Percentiles rank a stretch among this genome's conserved stretches.
Evolutionary conservation across 208 protist genomes (phyloP).

Genomic region (Lotmaria passim): DNA sequence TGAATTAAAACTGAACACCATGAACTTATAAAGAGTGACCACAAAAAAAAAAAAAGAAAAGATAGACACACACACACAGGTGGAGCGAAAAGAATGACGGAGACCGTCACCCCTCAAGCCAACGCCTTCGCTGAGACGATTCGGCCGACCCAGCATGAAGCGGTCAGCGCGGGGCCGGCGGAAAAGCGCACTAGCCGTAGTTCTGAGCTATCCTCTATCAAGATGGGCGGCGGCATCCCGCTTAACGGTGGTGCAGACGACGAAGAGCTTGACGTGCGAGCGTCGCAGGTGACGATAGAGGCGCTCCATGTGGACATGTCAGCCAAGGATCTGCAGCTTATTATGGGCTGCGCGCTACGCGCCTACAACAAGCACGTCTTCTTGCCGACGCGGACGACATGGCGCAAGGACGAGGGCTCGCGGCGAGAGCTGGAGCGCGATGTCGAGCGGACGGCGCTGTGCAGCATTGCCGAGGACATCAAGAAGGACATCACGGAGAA

Average conservation of each 20-base stretch:
- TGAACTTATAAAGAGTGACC: too few species aligned
- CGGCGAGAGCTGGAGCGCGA: constrained; percentile 77
- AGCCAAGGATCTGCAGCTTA: constrained; percentile 51
- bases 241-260: constrained; percentile 28
- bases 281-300: constrained; percentile 43
- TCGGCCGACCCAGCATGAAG: constrained; percentile 26
- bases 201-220: constrained; percentile 28
- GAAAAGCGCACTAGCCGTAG: constrained; percentile 21
- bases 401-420: constrained; percentile 84
- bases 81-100: constrained; percentile 18
- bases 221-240: constrained; percentile 16
- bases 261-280: constrained; percentile 70
- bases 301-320: constrained; percentile 69
- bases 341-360: constrained; percentile 69
- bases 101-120: not conserved
- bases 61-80: not conserved
- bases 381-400: constrained; percentile 77
- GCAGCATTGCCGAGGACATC: constrained; percentile 70
- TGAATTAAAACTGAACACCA: not conserved
- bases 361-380: constrained; percentile 80
- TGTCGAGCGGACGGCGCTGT: constrained; percentile 70
- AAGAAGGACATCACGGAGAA: constrained; percentile 56
- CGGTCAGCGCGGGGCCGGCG: not conserved
- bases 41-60: not conserved
- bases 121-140: constrained; percentile 25